Base-by-base conservation (phyloP, 2,329 filamentous ascomycete species). In the Arthroderma sp. region DNA sequence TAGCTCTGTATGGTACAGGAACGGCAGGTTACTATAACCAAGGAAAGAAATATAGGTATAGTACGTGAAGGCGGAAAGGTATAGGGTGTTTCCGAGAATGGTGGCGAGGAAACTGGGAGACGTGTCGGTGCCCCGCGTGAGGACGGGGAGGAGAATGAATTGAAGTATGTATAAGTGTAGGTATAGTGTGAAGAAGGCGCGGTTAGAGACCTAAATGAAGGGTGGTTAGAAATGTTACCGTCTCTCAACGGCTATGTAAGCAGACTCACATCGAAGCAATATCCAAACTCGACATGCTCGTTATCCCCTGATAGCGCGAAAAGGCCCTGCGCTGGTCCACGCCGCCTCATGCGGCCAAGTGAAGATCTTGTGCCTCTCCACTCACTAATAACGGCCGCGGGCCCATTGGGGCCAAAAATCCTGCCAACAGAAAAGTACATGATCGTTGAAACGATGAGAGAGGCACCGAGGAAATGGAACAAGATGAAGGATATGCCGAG, bases 21-120 rank as follows among this genome's bases (percentile, higher is more conserved):
- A 86, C 0, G 83, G 83, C 15, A 86, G 72, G 23, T 82, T 82
- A 64, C 86, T 86, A 69, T 86, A 86, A 35, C 83, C 83, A 44
- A 86, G 72, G 67, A 86, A 86, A 7, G 80, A 84, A 64, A 86
- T 83, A 62, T 85, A 79, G 65, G 81, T 82, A 70, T 86, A 86
- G 70, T 86, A 86, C 28, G 77, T 77, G 55, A 84, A 71, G 0
- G 82, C 83, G 38, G 82, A 73, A n/a, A 86, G 75, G 64, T 86
- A 86, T 62, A 86, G 76, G 1, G 81, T 79, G 65, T 86, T 86
- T 28, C 82, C 81, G 37, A 86, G 74, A 61, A 86, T 79, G 21
- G 81, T 75, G 33, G 72, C 69, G 35, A 74, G 65, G 59, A 73
- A 72, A 56, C 74, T 72, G 67, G 56, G 71, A 66, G 38, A 83